Percentiles rank a stretch among this genome's conserved stretches.
These are phyloP conservation scores for Naganishia vaughanmartiniae DNA, from an alignment of 768 basidiomycete species.

Conservation along the genomic window DNA sequence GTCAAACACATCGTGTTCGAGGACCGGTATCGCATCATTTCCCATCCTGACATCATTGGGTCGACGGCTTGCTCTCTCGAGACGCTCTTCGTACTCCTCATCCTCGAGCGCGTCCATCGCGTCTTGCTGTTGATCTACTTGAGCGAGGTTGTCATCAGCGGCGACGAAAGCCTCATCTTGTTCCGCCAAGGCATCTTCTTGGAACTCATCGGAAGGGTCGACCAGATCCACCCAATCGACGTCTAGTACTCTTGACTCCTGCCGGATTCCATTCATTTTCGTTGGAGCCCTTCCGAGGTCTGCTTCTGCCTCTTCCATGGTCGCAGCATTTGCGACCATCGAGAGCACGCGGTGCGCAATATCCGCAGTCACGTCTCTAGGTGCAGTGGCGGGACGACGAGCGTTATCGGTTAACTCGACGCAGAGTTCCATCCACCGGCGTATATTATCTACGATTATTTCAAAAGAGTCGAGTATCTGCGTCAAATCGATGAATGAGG, in stretches of 20 bases:
- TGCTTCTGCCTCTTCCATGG: neutral
- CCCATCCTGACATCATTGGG: neutral
- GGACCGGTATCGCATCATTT: neutral
- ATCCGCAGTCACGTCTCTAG: neutral
- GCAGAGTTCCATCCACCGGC: neutral
- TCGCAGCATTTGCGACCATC: neutral
- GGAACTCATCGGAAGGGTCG: neutral
- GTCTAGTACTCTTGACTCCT: neutral
- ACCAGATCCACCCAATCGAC: conserved; percentile 9
- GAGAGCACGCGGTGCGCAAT: neutral
- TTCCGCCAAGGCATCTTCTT: neutral
- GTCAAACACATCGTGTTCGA: conserved; percentile 17
- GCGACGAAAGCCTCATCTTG: neutral
- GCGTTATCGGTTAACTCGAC: neutral
- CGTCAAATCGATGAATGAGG: neutral
- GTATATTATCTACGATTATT: neutral
- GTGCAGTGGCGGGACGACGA: neutral
- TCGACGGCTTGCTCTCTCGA: neutral
- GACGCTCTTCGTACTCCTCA: conserved; percentile 14
- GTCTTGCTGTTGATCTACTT: conserved; percentile 9
- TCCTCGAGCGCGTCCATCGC: neutral
- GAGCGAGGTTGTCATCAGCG: neutral
- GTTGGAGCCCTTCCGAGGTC: too few species aligned
- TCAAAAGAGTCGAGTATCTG: neutral
- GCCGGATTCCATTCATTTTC: neutral